A percentile compares a stretch with the other conserved stretches of the same genome.
Conservation (phyloP, 345 rosid genomes). For the Eucalyptus cloeziana region DNA sequence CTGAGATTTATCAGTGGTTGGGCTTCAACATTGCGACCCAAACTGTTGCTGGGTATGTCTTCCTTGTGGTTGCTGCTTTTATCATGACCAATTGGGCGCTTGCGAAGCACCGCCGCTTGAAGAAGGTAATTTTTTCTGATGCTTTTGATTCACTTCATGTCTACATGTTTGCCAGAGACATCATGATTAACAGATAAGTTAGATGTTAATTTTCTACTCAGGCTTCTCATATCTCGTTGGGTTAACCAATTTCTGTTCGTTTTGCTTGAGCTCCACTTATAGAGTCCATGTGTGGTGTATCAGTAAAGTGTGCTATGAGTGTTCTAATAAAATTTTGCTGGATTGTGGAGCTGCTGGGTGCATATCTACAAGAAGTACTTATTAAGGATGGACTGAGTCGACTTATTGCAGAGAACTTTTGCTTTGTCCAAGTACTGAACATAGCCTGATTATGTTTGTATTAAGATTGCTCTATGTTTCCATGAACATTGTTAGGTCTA, state of each 20-base stretch:
- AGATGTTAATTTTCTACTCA: not conserved
- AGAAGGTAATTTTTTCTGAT: slow-evolving; percentile 40
- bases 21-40: slow-evolving; percentile 97
- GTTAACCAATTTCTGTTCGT: not conserved
- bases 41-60: slow-evolving; percentile 80
- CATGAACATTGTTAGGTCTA: not conserved
- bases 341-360: not conserved
- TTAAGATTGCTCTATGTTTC: not conserved
- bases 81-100: slow-evolving; percentile 99
- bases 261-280: not conserved
- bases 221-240: not conserved
- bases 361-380: not conserved
- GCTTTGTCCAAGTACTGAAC: not conserved
- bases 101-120: slow-evolving; percentile 84
- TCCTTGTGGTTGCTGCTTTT: slow-evolving; percentile 62
- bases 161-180: not conserved
- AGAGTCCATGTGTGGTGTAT: not conserved
- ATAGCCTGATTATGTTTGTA: not conserved
- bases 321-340: not conserved
- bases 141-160: not conserved
- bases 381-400: not conserved
- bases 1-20: slow-evolving; percentile 96
- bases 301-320: not conserved
- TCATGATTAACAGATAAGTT: not conserved
- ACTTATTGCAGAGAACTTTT: not conserved